Conservation (phyloP, 139 green algal genomes). For the Mychonastes homosphaera region DNA sequence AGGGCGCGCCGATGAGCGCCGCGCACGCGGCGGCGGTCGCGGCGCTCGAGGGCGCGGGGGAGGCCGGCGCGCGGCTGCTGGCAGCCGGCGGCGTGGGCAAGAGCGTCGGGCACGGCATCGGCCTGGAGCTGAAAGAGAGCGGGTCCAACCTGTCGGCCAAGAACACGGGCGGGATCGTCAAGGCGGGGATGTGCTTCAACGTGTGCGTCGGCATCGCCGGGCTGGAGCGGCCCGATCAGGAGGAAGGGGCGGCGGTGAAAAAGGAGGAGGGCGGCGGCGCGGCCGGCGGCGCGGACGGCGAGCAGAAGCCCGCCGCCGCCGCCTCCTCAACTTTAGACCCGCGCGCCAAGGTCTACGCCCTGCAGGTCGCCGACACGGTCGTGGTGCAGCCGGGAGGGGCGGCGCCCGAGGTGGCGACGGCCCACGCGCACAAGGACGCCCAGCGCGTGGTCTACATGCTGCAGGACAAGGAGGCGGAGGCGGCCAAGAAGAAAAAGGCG, state of each 20-base stretch:
- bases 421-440: conserved; percentile 24
- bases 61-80: conserved; percentile 32
- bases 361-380: conserved; percentile 82
- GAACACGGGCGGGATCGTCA: conserved; percentile 17
- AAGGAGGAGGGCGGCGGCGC: too few relatives aligned
- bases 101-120: conserved; percentile 83
- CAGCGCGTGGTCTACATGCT: not conserved
- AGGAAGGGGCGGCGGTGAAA: too few relatives aligned
- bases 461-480: conserved; percentile 14
- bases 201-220: conserved; percentile 37
- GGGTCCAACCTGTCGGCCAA: conserved; percentile 16
- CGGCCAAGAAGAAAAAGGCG: conserved; percentile 5
- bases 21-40: conserved; percentile 60
- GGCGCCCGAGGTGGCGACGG: conserved; percentile 53
- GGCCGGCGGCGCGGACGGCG: too few relatives aligned
- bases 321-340: conserved; percentile 15
- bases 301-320: too few relatives aligned
- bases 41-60: conserved; percentile 25
- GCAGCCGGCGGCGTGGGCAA: conserved; percentile 55
- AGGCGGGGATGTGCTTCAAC: conserved; percentile 49
- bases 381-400: conserved; percentile 33
- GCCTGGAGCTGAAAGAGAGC: conserved; percentile 73
- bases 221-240: conserved; percentile 21
- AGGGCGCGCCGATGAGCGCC: conserved; percentile 47
- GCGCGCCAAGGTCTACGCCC: conserved; percentile 28